Base-by-base conservation (phyloP, 768 basidiomycete genomes). In the Dendrothele bispora region DNA sequence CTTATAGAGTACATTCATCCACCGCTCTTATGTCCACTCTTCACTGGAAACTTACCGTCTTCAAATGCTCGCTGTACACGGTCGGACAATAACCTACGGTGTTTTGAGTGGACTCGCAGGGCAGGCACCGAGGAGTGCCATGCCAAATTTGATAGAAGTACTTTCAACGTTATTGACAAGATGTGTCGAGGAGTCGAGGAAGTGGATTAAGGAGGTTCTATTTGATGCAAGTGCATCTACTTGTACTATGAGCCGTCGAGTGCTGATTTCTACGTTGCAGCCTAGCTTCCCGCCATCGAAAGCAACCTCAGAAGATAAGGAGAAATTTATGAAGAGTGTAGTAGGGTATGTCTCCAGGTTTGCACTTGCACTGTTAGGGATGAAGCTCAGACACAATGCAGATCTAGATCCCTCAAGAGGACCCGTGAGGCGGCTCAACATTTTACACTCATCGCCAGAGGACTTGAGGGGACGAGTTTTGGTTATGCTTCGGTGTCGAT, bases 401-500 rank as follows among this genome's bases (percentile, higher is more conserved):
- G 88, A 22, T 83, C 89, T 28, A 77, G 88, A 34, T 87, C 87
- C 15, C 68, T 82, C 2, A 86, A 84, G 60, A 77, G 75, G 54
- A 91, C 84, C 28, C 73, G 87, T 52, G 91, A 93, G 30, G 91
- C 92, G 0, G 84, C 91, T 10, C 84, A 92, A 54, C 89, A 95
- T 52, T 94, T 95, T 63, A 86, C 86, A 1, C 73, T 95, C 0
- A 78, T 95, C 17, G 86, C 91, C 10, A 69, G 92, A 58, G 92
- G 92, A 2, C 64, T 94, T 48, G 90, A 91, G 55, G 89, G 87
- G 7, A 86, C 91, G 7, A 84, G 80, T 51, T 95, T 94, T 64
- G 92, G 92, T 7, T 91, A 88, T 63, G 82, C 90, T 2, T 82
- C 84, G 4, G 70, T 82, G 43, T 39, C 46, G 21, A 47, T 47